Evolutionary conservation across 306 rosid species (phyloP).

Genomic region (Begonia fuchsioides): DNA sequence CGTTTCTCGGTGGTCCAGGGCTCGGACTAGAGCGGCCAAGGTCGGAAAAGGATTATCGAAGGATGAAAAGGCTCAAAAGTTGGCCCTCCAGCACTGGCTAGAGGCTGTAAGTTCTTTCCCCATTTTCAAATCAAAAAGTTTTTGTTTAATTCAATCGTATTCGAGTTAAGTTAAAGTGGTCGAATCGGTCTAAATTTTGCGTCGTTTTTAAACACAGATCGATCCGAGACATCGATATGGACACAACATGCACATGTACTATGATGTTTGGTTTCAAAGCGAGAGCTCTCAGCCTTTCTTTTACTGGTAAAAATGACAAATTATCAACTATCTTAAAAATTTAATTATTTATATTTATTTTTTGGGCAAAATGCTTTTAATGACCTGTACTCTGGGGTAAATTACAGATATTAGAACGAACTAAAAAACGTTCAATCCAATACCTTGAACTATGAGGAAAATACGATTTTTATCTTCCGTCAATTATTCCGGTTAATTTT

Average conservation of each 20-base stretch:
- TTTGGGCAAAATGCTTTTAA: too few relatives aligned
- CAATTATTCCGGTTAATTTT: too few relatives aligned
- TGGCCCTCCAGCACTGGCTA: slow-evolving; percentile 79
- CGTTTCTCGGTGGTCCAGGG: slow-evolving; percentile 65
- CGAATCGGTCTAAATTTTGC: too few relatives aligned
- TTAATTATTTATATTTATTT: too few relatives aligned
- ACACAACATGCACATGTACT: slow-evolving; percentile 62
- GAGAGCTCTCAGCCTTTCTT: slow-evolving; percentile 69
- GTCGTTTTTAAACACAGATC: slow-evolving; percentile 18
- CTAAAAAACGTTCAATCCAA: too few relatives aligned
- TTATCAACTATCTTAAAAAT: too few relatives aligned
- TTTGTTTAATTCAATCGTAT: neutral
- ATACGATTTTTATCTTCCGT: too few relatives aligned
- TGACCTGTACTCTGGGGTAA: too few relatives aligned
- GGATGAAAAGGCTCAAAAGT: slow-evolving; percentile 63
- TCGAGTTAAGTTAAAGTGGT: too few relatives aligned
- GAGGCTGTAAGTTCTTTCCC: slow-evolving; percentile 58
- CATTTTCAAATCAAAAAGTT: neutral
- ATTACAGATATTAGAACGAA: too few relatives aligned
- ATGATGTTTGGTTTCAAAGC: slow-evolving; percentile 48
- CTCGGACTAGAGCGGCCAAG: slow-evolving; percentile 76
- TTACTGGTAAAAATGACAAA: slow-evolving; percentile 60
- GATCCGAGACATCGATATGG: slow-evolving; percentile 93
- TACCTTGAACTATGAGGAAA: too few relatives aligned
- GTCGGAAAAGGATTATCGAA: slow-evolving; percentile 87